Percentiles rank a stretch among this genome's conserved stretches.
Evolutionary conservation across 2,329 filamentous ascomycete genomes (phyloP).

Genomic region (Pyrenochaeta sp.): DNA sequence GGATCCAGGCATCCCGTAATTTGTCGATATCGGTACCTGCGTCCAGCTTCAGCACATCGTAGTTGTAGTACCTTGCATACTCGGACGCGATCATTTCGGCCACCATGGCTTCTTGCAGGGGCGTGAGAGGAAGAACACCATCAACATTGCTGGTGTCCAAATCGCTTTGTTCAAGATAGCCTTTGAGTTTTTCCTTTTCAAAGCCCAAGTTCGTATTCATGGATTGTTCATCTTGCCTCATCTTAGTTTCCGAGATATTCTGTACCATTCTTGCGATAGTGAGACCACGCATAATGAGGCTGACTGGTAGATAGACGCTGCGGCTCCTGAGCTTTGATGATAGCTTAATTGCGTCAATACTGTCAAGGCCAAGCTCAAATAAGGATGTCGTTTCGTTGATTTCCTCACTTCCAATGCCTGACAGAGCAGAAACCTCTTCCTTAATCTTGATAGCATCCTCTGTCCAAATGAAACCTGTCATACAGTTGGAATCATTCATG

Average conservation of each 20-base stretch:
- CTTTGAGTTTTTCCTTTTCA: slow-evolving; percentile 46
- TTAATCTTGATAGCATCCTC: slow-evolving; percentile 62
- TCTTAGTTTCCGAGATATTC: slow-evolving; percentile 18
- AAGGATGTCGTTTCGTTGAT: slow-evolving; percentile 71
- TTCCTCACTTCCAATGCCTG: slow-evolving; percentile 59
- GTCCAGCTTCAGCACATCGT: slow-evolving; percentile 74
- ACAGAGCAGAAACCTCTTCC: slow-evolving; percentile 69
- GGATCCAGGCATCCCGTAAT: slow-evolving; percentile 69
- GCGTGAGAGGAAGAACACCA: slow-evolving; percentile 75
- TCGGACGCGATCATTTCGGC: slow-evolving; percentile 80
- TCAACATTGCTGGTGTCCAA: slow-evolving; percentile 58
- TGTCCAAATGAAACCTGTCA: slow-evolving; percentile 66
- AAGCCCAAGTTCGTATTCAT: slow-evolving; percentile 24
- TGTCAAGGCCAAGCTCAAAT: slow-evolving; percentile 86
- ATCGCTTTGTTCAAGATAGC: slow-evolving; percentile 49
- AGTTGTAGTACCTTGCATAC: slow-evolving; percentile 83
- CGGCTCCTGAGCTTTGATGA: slow-evolving; percentile 73
- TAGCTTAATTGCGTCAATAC: slow-evolving; percentile 88
- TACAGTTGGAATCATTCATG: background rate
- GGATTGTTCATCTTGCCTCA: background rate
- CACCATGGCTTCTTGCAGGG: slow-evolving; percentile 87
- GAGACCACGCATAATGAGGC: slow-evolving; percentile 76
- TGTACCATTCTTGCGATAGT: slow-evolving; percentile 70
- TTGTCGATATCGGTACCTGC: slow-evolving; percentile 62
- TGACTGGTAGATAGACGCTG: slow-evolving; percentile 71